These are phyloP conservation scores for Podospora appendiculata DNA, from an alignment of 495 filamentous ascomycete species.

Conservation along the genomic window DNA sequence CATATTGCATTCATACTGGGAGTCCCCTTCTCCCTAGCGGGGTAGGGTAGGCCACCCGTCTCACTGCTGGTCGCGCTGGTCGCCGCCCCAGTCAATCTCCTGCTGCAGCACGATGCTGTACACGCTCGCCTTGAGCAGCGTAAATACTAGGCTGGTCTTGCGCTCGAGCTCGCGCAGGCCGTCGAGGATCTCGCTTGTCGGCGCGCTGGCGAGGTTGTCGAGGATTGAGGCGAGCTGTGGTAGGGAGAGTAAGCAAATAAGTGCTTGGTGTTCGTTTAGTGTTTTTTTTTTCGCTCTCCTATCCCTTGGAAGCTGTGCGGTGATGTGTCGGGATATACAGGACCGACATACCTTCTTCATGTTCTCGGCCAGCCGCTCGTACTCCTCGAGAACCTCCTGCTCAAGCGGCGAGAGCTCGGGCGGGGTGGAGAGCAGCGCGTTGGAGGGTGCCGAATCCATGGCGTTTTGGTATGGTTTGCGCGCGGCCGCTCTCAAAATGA, in stretches of 20 bases:
- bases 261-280: background rate
- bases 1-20: too few species aligned
- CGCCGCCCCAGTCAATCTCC: conserved; percentile 62
- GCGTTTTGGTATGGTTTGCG: too few species aligned
- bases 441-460: conserved; percentile 2
- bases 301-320: background rate
- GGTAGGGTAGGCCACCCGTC: too few species aligned
- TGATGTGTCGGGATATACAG: conserved; percentile 2
- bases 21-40: too few species aligned
- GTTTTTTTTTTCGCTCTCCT: background rate
- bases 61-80: background rate
- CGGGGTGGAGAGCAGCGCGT: conserved; percentile 21
- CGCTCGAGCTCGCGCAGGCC: conserved; percentile 81
- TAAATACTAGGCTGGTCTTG: conserved; percentile 91
- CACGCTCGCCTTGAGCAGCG: conserved; percentile 91
- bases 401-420: conserved; percentile 67
- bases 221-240: conserved; percentile 53
- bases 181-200: conserved; percentile 69
- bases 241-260: too few species aligned
- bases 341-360: conserved; percentile 66
- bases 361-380: conserved; percentile 76
- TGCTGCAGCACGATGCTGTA: conserved; percentile 98
- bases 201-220: conserved; percentile 51
- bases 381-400: conserved; percentile 92
- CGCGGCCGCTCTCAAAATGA: too few species aligned